Percentiles rank a stretch among this genome's conserved stretches.
Evolutionary conservation across 345 rosid species (phyloP).

Genomic region (Schrenkiella parvula): DNA sequence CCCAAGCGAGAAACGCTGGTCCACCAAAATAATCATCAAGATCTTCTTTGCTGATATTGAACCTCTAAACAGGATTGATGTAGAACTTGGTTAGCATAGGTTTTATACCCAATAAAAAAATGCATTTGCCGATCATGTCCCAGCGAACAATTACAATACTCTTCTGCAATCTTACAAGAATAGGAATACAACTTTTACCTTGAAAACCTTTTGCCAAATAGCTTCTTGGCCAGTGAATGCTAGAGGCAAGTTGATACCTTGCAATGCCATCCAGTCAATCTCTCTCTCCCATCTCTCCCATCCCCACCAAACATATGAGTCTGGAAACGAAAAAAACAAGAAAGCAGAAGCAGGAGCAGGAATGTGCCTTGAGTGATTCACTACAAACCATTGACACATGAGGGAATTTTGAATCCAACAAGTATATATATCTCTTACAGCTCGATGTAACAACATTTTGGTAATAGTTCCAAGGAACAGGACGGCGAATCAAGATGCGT

Average conservation of each 20-base stretch:
- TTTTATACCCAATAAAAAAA: background rate
- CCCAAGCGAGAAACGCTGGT: slow-evolving; percentile 99
- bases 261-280: slow-evolving; percentile 99
- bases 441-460: slow-evolving; percentile 95
- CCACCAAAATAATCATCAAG: slow-evolving; percentile 89
- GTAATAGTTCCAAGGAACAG: slow-evolving; percentile 94
- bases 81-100: background rate
- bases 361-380: background rate
- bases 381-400: background rate
- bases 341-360: background rate
- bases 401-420: slow-evolving; percentile 2
- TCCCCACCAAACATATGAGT: slow-evolving; percentile 94
- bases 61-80: slow-evolving; percentile 45
- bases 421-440: slow-evolving; percentile 47
- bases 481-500: slow-evolving; percentile 67
- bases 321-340: slow-evolving; percentile 33
- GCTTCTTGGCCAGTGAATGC: slow-evolving; percentile 96
- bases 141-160: background rate
- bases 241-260: slow-evolving; percentile 92
- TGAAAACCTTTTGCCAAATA: slow-evolving; percentile 90
- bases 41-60: slow-evolving; percentile 61
- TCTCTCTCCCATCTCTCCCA: slow-evolving; percentile 97
- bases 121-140: background rate
- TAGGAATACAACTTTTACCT: slow-evolving; percentile 37
- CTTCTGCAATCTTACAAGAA: background rate